These are phyloP conservation scores for Barbatosphaeria neglecta DNA, from an alignment of 495 filamentous ascomycete genomes.

Conservation along the genomic window DNA sequence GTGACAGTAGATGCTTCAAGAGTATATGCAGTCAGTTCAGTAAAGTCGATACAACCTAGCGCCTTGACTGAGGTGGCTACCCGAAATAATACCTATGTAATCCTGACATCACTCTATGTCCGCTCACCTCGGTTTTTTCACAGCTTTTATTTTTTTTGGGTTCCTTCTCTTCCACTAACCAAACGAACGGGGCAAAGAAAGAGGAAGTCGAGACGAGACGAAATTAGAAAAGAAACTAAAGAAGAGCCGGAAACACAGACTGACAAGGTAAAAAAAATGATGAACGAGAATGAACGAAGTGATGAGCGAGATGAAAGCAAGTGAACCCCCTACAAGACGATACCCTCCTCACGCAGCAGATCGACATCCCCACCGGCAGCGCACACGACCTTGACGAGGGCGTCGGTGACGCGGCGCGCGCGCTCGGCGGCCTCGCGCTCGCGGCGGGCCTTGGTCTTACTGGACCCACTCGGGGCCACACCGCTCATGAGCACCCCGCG, in stretches of 20 bases:
- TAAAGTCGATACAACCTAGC: too few species aligned
- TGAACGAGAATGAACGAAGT: too few species aligned
- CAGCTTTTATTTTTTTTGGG: too few species aligned
- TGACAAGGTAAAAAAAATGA: too few species aligned
- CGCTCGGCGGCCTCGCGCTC: conserved; percentile 79
- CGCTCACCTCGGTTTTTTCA: too few species aligned
- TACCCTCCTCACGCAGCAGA: conserved; percentile 25
- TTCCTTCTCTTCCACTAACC: too few species aligned
- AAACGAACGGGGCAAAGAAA: not conserved
- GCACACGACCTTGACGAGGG: conserved; percentile 57
- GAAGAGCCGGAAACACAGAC: too few species aligned
- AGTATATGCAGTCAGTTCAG: too few species aligned
- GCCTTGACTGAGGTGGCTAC: too few species aligned
- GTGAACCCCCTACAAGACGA: conserved; percentile 6
- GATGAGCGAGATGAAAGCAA: not conserved
- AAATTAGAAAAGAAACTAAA: not conserved
- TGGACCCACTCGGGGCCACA: conserved; percentile 81
- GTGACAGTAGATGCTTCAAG: too few species aligned
- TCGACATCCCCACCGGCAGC: conserved; percentile 68
- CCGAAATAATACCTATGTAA: too few species aligned
- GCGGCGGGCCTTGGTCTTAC: conserved; percentile 83
- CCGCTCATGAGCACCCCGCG: conserved; percentile 71
- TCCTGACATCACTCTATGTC: too few species aligned
- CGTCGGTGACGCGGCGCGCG: conserved; percentile 61
- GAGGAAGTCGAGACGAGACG: not conserved